A percentile compares a stretch with the other conserved stretches of the same genome.
Conservation (phyloP, 2,329 filamentous ascomycete genomes). For the Didymella arachidicola region DNA sequence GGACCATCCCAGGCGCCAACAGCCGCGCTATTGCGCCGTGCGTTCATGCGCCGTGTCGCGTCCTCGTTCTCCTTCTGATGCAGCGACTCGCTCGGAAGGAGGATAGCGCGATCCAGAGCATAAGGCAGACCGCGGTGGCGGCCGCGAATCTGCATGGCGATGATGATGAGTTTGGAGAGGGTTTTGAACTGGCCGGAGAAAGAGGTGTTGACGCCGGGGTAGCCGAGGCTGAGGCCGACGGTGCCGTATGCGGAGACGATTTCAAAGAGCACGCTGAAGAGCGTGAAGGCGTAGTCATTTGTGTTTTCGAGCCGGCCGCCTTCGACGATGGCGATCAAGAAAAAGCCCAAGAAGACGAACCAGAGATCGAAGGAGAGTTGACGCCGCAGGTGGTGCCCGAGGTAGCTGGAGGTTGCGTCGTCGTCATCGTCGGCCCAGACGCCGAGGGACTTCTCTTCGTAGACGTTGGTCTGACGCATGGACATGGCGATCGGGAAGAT, state of each 20-base stretch:
- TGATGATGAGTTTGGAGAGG: constrained; percentile 71
- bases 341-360: constrained; percentile 94
- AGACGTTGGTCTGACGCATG: constrained; percentile 92
- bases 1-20: constrained; percentile 17
- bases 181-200: constrained; percentile 83
- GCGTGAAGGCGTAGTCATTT: constrained; percentile 61
- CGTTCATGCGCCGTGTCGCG: constrained; percentile 52
- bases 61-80: constrained; percentile 67
- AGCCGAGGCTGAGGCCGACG: constrained; percentile 88
- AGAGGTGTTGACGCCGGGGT: constrained; percentile 75
- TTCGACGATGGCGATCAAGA: constrained; percentile 90
- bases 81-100: constrained; percentile 71
- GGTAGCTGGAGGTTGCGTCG: constrained; percentile 76
- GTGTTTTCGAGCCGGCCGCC: constrained; percentile 71
- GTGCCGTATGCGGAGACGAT: constrained; percentile 70
- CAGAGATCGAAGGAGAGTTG: constrained; percentile 97
- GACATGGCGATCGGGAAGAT: constrained; percentile 97
- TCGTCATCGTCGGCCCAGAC: constrained; percentile 67
- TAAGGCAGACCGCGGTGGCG: constrained; percentile 71
- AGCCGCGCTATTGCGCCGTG: constrained; percentile 37
- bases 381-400: constrained; percentile 87
- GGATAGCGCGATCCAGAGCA: constrained; percentile 72
- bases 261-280: constrained; percentile 56
- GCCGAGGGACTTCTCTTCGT: constrained; percentile 87
- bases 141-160: constrained; percentile 72